Evolutionary conservation across 495 filamentous ascomycete genomes (phyloP).

Genomic region (Aspergillus baeticus): DNA sequence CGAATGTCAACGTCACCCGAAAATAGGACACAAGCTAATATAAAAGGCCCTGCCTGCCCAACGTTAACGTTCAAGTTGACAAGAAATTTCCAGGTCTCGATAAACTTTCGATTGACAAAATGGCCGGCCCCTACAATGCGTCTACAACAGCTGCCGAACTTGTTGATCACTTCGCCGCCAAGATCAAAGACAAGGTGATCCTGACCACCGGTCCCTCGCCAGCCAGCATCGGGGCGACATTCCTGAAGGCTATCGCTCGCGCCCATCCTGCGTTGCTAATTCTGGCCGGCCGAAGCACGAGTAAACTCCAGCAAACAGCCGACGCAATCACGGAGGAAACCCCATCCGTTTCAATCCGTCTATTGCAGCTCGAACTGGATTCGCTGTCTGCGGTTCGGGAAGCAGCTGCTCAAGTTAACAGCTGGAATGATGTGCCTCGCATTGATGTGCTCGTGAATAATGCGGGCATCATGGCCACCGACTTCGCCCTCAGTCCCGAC

Average conservation of each 20-base stretch:
- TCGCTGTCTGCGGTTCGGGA: conserved; percentile 43
- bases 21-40: too few species aligned
- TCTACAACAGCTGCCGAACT: too few species aligned
- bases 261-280: conserved; percentile 52
- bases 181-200: conserved; percentile 37
- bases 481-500: conserved; percentile 32
- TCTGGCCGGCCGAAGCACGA: conserved; percentile 51
- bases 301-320: conserved; percentile 37
- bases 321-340: conserved; percentile 28
- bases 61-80: too few species aligned
- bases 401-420: conserved; percentile 50
- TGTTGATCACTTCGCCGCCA: too few species aligned
- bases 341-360: conserved; percentile 30
- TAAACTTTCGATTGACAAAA: too few species aligned
- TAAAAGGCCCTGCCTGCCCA: too few species aligned
- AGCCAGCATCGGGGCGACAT: conserved; percentile 46
- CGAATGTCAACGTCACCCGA: too few species aligned
- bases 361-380: conserved; percentile 42
- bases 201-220: conserved; percentile 52
- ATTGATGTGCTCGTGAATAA: conserved; percentile 43
- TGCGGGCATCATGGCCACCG: conserved; percentile 55
- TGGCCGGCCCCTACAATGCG: too few species aligned
- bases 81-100: too few species aligned
- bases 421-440: conserved; percentile 39
- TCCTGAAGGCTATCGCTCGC: conserved; percentile 44